Conservation (phyloP, 2,329 filamentous ascomycete species). For the Talaromyces sp. region DNA sequence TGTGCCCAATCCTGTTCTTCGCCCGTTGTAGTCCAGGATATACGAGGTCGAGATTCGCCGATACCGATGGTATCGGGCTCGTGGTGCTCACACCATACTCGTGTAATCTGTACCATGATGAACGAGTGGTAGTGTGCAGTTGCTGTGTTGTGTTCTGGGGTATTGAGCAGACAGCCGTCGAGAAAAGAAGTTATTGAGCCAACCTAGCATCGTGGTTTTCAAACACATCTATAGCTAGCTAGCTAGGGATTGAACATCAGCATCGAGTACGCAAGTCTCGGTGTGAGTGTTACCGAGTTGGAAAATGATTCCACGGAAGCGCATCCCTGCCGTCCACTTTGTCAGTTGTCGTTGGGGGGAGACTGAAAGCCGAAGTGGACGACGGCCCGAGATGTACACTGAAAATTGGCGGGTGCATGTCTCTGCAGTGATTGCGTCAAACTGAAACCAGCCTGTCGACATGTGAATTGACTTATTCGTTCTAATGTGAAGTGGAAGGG, state of each 20-base stretch:
- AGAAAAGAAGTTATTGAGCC: not conserved
- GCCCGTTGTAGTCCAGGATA: not conserved
- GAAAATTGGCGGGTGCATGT: no score
- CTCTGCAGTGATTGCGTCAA: no score
- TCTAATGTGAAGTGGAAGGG: not conserved
- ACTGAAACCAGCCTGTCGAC: no score
- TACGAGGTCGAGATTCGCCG: not conserved
- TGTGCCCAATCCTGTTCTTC: constrained; percentile 25
- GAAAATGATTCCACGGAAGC: not conserved
- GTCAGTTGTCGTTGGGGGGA: not conserved
- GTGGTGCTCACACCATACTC: not conserved
- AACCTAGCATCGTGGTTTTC: not conserved
- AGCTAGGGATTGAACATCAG: not conserved
- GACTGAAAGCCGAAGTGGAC: not conserved
- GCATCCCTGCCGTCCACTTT: not conserved
- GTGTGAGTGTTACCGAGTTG: not conserved
- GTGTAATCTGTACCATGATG: not conserved
- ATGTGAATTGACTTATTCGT: not conserved
- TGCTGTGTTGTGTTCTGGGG: not conserved
- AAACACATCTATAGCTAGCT: not conserved
- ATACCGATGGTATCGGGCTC: not conserved
- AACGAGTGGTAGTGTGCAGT: not conserved
- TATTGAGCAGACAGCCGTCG: not conserved
- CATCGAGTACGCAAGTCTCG: not conserved
- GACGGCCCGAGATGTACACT: not conserved